A percentile compares a stretch with the other conserved stretches of the same genome.
phyloP scores from a whole-genome alignment of 2,329 filamentous ascomycete species.

The Sphaerostilbella broomeana region DNA sequence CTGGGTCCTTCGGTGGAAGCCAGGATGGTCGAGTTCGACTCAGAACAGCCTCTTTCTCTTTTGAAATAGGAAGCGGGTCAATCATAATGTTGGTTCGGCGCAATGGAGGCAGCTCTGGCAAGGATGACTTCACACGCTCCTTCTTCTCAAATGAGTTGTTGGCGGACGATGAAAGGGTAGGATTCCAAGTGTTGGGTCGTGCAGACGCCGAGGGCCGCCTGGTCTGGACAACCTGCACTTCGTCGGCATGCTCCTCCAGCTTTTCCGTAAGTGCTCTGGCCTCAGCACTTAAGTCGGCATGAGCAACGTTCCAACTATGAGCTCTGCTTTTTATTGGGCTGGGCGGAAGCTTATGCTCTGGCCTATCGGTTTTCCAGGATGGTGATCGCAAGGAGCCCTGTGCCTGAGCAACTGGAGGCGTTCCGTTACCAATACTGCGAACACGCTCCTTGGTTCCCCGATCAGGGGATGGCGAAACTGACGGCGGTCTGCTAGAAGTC shows the following conservation, averaged over 20 bases:
- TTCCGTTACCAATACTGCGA: constrained; percentile 57
- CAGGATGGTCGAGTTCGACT: constrained; percentile 76
- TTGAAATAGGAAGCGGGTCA: constrained; percentile 75
- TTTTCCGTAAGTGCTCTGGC: constrained; percentile 70
- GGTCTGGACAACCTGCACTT: constrained; percentile 38
- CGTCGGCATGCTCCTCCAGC: constrained; percentile 70
- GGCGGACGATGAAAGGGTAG: constrained; percentile 24
- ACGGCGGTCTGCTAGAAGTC: constrained; percentile 45
- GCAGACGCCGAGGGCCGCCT: constrained; percentile 24
- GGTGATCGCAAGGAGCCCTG: constrained; percentile 55
- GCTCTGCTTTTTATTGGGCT: constrained; percentile 49
- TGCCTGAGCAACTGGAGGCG: constrained; percentile 51
- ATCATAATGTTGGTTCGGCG: constrained; percentile 75
- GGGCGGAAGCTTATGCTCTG: constrained; percentile 28
- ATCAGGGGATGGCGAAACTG: constrained; percentile 49
- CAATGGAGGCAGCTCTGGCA: constrained; percentile 63
- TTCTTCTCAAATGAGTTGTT: constrained; percentile 35
- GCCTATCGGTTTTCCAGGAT: constrained; percentile 42
- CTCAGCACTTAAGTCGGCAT: constrained; percentile 63
- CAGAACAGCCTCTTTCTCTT: constrained; percentile 78
- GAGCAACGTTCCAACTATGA: constrained; percentile 68
- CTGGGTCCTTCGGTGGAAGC: constrained; percentile 80
- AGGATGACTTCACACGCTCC: constrained; percentile 56
- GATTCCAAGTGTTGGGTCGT: constrained; percentile 37
- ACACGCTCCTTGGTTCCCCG: constrained; percentile 44